Conservation (phyloP, 352 stramenopile genomes). For the Phytophthora meadii region DNA sequence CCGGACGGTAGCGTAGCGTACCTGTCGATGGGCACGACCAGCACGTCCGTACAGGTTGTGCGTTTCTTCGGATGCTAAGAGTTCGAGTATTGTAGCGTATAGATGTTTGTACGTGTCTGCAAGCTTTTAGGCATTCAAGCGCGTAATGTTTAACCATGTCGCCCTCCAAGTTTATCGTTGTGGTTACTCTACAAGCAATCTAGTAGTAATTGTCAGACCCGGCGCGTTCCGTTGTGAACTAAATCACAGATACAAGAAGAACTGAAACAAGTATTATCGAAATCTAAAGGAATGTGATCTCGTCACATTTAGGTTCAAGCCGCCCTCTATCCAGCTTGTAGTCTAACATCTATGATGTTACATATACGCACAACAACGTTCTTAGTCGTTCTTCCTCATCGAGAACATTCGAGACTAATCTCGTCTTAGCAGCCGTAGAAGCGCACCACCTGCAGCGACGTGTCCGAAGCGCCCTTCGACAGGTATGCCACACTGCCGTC, state of each 20-base stretch:
- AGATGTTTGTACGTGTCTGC: too few species aligned
- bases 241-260: too few species aligned
- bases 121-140: too few species aligned
- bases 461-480: conserved; percentile 47
- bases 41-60: conserved; percentile 52
- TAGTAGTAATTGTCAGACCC: too few species aligned
- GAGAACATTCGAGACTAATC: background rate
- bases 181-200: too few species aligned
- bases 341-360: conserved; percentile 2
- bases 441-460: conserved; percentile 57
- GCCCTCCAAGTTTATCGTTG: too few species aligned
- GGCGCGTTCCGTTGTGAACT: too few species aligned
- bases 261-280: too few species aligned
- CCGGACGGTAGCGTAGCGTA: conserved; percentile 59
- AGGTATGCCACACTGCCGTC: conserved; percentile 63
- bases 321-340: background rate
- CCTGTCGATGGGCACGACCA: conserved; percentile 48
- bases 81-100: too few species aligned
- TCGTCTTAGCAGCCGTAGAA: conserved; percentile 17
- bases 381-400: background rate
- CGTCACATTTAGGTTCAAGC: background rate
- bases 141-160: too few species aligned
- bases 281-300: background rate
- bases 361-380: background rate
- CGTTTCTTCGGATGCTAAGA: conserved; percentile 52